These are phyloP conservation scores for Tanozyma kutaoensis DNA, from an alignment of 805 yeast species.

Conservation along the genomic window DNA sequence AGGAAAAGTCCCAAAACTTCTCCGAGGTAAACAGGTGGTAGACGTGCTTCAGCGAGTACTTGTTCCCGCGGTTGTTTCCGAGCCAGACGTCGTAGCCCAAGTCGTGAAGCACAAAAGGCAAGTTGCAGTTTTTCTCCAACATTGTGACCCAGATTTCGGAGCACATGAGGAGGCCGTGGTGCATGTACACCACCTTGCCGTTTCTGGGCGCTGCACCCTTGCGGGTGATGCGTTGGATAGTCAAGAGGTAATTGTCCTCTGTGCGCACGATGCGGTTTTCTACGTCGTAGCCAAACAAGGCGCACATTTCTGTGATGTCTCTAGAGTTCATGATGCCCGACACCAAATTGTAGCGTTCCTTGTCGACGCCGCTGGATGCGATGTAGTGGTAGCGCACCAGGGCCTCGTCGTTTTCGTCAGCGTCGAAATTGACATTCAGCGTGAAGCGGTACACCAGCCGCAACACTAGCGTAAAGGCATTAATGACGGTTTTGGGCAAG, in stretches of 20 bases:
- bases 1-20: conserved; percentile 75
- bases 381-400: conserved; percentile 10
- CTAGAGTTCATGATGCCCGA: conserved; percentile 30
- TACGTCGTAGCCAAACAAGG: conserved; percentile 50
- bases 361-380: conserved; percentile 7
- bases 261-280: conserved; percentile 74
- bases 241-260: conserved; percentile 61
- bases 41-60: conserved; percentile 73
- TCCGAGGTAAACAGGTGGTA: conserved; percentile 18
- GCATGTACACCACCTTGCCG: conserved; percentile 58
- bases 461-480: conserved; percentile 17
- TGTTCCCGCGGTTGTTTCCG: conserved; percentile 88
- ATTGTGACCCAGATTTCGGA: conserved; percentile 61
- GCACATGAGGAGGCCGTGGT: conserved; percentile 85
- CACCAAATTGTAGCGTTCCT: conserved; percentile 16
- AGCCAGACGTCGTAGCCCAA: conserved; percentile 90
- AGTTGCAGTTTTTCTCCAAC: conserved; percentile 22
- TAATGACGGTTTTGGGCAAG: conserved; percentile 31
- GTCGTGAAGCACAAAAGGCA: conserved; percentile 70
- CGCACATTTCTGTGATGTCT: conserved; percentile 53
- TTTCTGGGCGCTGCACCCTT: conserved; percentile 6
- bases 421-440: conserved; percentile 9
- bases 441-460: conserved; percentile 13
- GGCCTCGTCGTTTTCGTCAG: conserved; percentile 1
- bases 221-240: conserved; percentile 54